Percentiles rank a stretch among this genome's conserved stretches.
phyloP scores from a whole-genome alignment of 2,329 filamentous ascomycete genomes.

The Aspergillus hiratsukae region DNA sequence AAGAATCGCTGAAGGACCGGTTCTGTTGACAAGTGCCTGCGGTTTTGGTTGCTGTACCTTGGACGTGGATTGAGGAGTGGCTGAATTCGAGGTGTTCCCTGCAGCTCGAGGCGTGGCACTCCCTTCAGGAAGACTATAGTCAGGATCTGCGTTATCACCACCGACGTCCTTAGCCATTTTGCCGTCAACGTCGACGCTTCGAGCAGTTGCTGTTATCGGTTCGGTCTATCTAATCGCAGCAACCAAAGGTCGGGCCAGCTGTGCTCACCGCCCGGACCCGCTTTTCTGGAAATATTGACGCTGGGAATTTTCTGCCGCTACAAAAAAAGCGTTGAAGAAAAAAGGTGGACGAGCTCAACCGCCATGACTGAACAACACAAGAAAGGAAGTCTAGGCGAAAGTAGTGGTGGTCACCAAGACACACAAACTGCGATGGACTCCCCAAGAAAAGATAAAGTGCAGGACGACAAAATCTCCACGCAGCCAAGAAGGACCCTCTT shows the following conservation, averaged over 20 bases:
- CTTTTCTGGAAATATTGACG: slow-evolving; percentile 9
- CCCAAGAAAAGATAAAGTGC: slow-evolving; percentile 16
- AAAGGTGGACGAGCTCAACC: slow-evolving; percentile 9
- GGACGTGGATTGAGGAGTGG: slow-evolving; percentile 27
- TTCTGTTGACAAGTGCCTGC: slow-evolving; percentile 68
- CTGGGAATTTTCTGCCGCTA: slow-evolving; percentile 29
- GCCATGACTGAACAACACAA: slow-evolving; percentile 20
- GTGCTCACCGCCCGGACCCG: slow-evolving; percentile 21
- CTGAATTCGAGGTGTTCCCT: slow-evolving; percentile 42
- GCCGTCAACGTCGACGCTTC: not conserved
- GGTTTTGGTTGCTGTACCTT: slow-evolving; percentile 83
- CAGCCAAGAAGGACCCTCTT: slow-evolving; percentile 68
- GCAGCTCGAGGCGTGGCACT: slow-evolving; percentile 42
- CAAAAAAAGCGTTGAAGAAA: slow-evolving; percentile 14
- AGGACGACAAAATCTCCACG: slow-evolving; percentile 18
- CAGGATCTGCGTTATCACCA: slow-evolving; percentile 41
- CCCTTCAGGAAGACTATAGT: slow-evolving; percentile 30
- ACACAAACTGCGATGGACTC: slow-evolving; percentile 16
- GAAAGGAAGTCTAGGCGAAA: slow-evolving; percentile 1
- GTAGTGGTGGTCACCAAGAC: slow-evolving; percentile 13
- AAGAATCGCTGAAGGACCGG: slow-evolving; percentile 71
- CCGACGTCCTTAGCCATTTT: slow-evolving; percentile 47
- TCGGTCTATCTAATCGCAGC: not conserved
- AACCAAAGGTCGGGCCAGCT: not conserved
- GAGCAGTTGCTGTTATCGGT: not conserved